phyloP scores from a whole-genome alignment of 1,284 basidiomycete genomes.

The Cryptococcus neoformans region DNA sequence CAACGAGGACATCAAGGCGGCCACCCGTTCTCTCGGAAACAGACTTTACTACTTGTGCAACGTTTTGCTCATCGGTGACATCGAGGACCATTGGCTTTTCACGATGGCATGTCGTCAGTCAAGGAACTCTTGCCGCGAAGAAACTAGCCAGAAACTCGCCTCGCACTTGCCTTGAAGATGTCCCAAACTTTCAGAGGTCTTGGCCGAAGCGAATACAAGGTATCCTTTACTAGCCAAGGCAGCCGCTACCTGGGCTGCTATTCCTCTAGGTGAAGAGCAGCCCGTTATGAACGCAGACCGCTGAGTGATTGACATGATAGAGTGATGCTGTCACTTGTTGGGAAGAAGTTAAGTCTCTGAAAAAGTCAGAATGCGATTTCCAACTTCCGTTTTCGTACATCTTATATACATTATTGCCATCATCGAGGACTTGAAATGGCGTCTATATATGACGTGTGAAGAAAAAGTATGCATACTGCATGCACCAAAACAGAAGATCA shows the following conservation, averaged over 20 bases:
- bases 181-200: slow-evolving; percentile 8
- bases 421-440: too few species aligned
- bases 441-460: too few species aligned
- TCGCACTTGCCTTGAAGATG: slow-evolving; percentile 7
- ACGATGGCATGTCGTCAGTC: too few species aligned
- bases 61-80: slow-evolving; percentile 6
- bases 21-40: slow-evolving; percentile 4
- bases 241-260: slow-evolving; percentile 12
- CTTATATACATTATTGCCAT: too few species aligned
- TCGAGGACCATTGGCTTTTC: slow-evolving; percentile 1
- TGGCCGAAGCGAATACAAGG: slow-evolving; percentile 18
- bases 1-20: slow-evolving; percentile 13
- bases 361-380: too few species aligned
- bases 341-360: too few species aligned
- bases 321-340: too few species aligned
- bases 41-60: slow-evolving; percentile 1
- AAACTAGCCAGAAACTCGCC: too few species aligned
- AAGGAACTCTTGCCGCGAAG: too few species aligned
- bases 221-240: slow-evolving; percentile 10
- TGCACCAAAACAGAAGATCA: too few species aligned
- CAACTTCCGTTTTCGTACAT: too few species aligned
- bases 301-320: not conserved
- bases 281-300: slow-evolving; percentile 14
- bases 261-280: slow-evolving; percentile 16
- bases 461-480: too few species aligned